phyloP scores from a whole-genome alignment of 768 basidiomycete genomes.

The Omphalotus guepiniiformis region DNA sequence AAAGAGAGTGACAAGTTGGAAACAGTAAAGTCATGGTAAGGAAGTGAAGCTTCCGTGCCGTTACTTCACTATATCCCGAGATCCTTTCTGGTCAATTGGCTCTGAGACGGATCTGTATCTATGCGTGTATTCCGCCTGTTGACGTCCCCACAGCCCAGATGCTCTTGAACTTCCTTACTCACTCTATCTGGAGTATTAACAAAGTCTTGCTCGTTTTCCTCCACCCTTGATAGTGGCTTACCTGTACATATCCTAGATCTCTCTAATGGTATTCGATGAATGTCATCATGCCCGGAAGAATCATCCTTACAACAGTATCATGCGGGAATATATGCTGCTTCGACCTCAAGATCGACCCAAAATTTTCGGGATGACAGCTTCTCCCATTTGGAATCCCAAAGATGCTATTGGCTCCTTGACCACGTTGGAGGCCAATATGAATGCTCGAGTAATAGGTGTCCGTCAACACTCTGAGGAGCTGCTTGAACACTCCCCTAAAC shows the following conservation, averaged over 20 bases:
- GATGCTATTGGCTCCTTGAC: conserved; percentile 60
- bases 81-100: too few species aligned
- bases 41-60: background rate
- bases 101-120: background rate
- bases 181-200: conserved; percentile 75
- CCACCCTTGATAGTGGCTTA: background rate
- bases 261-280: conserved; percentile 77
- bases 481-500: conserved; percentile 53
- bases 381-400: conserved; percentile 79
- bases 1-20: too few species aligned
- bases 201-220: conserved; percentile 32
- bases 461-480: conserved; percentile 67
- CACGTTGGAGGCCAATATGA: conserved; percentile 63
- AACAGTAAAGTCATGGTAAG: background rate
- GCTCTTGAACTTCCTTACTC: conserved; percentile 73
- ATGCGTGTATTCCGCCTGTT: background rate
- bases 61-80: conserved; percentile 1
- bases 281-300: conserved; percentile 76
- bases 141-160: conserved; percentile 58
- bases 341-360: conserved; percentile 52
- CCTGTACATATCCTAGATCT: conserved; percentile 28
- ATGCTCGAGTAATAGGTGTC: conserved; percentile 74
- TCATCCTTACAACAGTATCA: conserved; percentile 74
- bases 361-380: conserved; percentile 93
- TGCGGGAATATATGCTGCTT: conserved; percentile 61